phyloP scores from a whole-genome alignment of 805 yeast genomes.

The Nakazawaea populi region DNA sequence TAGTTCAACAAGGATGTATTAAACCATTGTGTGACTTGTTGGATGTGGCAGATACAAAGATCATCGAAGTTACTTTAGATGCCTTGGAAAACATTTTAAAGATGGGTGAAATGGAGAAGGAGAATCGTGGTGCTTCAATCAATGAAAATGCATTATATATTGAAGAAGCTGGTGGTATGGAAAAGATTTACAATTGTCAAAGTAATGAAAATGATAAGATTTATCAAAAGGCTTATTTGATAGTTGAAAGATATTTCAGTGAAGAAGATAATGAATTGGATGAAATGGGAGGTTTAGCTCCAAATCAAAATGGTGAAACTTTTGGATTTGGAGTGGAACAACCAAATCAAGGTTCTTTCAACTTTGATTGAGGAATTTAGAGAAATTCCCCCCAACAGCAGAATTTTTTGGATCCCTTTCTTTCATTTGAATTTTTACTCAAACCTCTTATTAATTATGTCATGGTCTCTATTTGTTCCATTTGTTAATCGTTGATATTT shows the following conservation, averaged over 20 bases:
- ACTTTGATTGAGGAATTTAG: conserved; percentile 28
- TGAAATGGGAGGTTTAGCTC: conserved; percentile 65
- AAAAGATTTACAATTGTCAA: conserved; percentile 91
- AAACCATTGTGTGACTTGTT: conserved; percentile 94
- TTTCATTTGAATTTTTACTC: not conserved
- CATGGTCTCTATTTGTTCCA: not conserved
- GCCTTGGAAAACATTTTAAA: conserved; percentile 90
- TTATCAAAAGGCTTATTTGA: conserved; percentile 83
- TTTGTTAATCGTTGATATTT: too few relatives aligned
- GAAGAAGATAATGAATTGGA: conserved; percentile 78
- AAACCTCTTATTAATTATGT: not conserved
- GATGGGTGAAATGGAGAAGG: conserved; percentile 92
- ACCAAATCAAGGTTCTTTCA: conserved; percentile 49
- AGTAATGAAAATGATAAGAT: conserved; percentile 86
- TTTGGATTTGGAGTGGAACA: conserved; percentile 80
- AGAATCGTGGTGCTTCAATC: conserved; percentile 56
- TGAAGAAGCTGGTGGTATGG: conserved; percentile 99
- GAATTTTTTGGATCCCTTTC: too few relatives aligned
- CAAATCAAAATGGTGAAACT: conserved; percentile 72
- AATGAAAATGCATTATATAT: conserved; percentile 88
- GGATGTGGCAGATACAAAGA: conserved; percentile 81
- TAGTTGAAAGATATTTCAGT: conserved; percentile 86
- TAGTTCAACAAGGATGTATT: conserved; percentile 93
- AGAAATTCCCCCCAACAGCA: too few relatives aligned
- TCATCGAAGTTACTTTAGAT: conserved; percentile 91